Base-by-base conservation (phyloP, 2,329 filamentous ascomycete species). In the Cercospora sp. region DNA sequence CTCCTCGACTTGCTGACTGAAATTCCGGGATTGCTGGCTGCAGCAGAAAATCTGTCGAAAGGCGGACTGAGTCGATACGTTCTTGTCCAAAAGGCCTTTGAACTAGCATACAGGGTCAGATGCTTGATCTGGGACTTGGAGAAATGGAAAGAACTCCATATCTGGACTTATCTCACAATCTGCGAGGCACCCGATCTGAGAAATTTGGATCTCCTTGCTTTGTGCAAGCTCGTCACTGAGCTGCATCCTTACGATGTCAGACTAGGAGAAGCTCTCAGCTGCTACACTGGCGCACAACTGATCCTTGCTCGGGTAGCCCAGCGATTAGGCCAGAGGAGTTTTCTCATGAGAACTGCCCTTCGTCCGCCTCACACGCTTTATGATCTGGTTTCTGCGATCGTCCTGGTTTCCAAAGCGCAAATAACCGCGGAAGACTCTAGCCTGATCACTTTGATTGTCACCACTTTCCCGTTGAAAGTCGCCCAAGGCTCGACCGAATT, bases 361-460 rank as follows among this genome's bases (percentile, higher is more conserved):
- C 66, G 53, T 9, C 58, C 37, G 30, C 63, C 66, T 6, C 43
- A 69, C 30, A 32, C 58, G 5, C 13, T 69, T 45, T 30, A 37
- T 18, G 66, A 69, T 21, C 63, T 69, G 13, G 66, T 66, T 26
- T 43, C 63, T 32, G 63, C 43, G 4, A 69, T 69, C 7, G 58
- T 61, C 5, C 32, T 66, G 9, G 59, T 69, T 26, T 69, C 66
- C 6, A 51, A 63, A 40, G 58, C n/a, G 58, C 63, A 69, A 8
- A 63, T 69, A 13, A 59, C n/a, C 18, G 34, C 30, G n/a, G 26
- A n/a, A 4, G 24, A 30, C 13, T 24, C 59, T 2, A 34, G n/a
- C 21, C 32, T 69, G 66, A 37, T 69, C 18, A 69, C 34, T 59
- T 58, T 68, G 61, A 40, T 57, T 18, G 66, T 65, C 55, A 68